Evolutionary conservation across 768 basidiomycete species (phyloP).

Genomic region (Sarcomyxa edulis): DNA sequence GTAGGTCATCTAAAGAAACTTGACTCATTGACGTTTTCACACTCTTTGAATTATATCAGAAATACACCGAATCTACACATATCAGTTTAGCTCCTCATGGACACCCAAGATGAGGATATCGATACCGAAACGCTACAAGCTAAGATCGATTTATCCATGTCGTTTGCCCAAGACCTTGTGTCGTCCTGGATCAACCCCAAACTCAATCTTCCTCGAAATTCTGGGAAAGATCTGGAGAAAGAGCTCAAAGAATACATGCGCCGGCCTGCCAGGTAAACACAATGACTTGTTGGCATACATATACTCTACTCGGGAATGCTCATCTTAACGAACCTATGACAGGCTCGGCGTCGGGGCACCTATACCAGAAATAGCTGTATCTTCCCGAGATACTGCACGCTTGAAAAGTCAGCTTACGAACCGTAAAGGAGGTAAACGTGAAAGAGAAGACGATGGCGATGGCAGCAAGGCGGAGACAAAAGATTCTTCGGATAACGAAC

Average conservation of each 20-base stretch:
- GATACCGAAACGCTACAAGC: constrained; percentile 70
- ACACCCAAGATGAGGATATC: constrained; percentile 47
- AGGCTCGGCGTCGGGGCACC: constrained; percentile 77
- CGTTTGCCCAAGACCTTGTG: constrained; percentile 66
- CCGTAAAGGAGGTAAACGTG: constrained; percentile 38
- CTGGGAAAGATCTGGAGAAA: constrained; percentile 35
- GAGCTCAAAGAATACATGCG: constrained; percentile 66
- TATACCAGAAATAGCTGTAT: constrained; percentile 40
- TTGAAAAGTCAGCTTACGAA: constrained; percentile 57
- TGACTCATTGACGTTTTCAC: too few relatives aligned
- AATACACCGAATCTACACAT: too few relatives aligned
- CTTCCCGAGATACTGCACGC: constrained; percentile 51
- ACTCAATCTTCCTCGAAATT: constrained; percentile 29
- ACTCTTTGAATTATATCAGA: too few relatives aligned
- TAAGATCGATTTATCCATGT: constrained; percentile 79
- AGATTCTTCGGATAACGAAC: constrained; percentile 38
- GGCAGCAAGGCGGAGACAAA: constrained; percentile 12
- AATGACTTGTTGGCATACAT: constrained; percentile 1
- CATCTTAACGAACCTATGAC: too few relatives aligned
- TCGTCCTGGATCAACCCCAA: constrained; percentile 72
- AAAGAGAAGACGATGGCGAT: constrained; percentile 33
- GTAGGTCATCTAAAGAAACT: too few relatives aligned
- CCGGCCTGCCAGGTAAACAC: constrained; percentile 61
- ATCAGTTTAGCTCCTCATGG: too few relatives aligned
- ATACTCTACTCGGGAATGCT: too few relatives aligned